Evolutionary conservation across 179 eudicot genomes (phyloP), one percentile per base, ranked within the genome.

Genomic region (Silene coronaria): DNA sequence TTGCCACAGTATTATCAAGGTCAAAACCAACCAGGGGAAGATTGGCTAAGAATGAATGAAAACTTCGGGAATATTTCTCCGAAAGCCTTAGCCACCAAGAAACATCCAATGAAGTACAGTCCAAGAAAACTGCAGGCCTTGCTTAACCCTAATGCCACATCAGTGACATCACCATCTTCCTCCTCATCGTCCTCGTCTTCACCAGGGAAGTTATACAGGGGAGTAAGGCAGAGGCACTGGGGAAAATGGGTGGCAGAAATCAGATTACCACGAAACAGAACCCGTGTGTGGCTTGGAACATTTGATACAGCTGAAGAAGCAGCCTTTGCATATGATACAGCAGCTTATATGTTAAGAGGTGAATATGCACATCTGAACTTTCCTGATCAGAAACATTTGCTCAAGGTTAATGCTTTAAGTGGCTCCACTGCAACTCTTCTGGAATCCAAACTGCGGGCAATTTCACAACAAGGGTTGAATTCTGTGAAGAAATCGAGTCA

Each of bases 221-320:
- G 99, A 72, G 97, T 92, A 28, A 84, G 99, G 77, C 99, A 95
- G 77, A 86, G 99, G 81, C 99, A 92, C 63, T 95, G 96, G 99
- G 99, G 99, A 13, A 95, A 94, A 82, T 91, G 97, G 98, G 98
- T 92, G 36, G 97, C 97, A 0, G 97, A 92, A 72, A 92, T 91
- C 55, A 79, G 97, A 76, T 79, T 95, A 72, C 97, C 99, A 0
- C 71, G 93, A 36, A 95, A 95, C 77, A 82, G 97, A 51, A 89
- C 95, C 0, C 83, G 99, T 67, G 99, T 95, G 5, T 95, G 96
- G 97, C 79, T 95, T 2, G 98, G 96, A 60, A 94, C 98, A 5
- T 92, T 90, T 32, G 96, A 89, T 59, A 94, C 89, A 1, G 98
- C 98, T 0, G 96, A 92, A 59, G 97, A 88, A 51, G 98, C 98